Conservation (phyloP, 1,284 basidiomycete species). For the Kwoniella shivajii region DNA sequence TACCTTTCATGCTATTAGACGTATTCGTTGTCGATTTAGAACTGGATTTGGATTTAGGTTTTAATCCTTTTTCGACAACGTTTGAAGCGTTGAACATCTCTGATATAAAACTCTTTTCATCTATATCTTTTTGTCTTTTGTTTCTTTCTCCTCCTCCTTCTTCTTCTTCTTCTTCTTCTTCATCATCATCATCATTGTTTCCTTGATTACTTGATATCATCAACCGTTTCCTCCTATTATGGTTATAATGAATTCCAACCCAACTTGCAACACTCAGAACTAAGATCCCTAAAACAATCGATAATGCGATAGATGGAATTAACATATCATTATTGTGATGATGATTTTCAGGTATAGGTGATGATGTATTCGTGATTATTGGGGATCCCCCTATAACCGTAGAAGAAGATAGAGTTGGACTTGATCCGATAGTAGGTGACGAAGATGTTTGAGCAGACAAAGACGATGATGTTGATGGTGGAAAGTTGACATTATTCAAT, state of each 20-base stretch:
- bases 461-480: background rate
- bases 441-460: background rate
- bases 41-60: constrained; percentile 8
- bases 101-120: constrained; percentile 11
- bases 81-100: constrained; percentile 23
- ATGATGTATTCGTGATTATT: constrained; percentile 9
- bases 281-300: constrained; percentile 21
- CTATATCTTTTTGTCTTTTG: constrained; percentile 1
- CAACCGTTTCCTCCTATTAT: constrained; percentile 10
- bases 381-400: too few relatives aligned
- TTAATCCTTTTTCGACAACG: constrained; percentile 24
- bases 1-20: background rate
- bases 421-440: constrained; percentile 11
- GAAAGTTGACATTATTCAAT: background rate
- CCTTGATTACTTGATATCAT: constrained; percentile 17
- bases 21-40: background rate
- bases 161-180: background rate
- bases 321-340: constrained; percentile 6
- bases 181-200: constrained; percentile 10
- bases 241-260: constrained; percentile 19
- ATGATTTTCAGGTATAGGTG: background rate
- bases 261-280: constrained; percentile 24
- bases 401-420: constrained; percentile 3
- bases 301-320: constrained; percentile 22
- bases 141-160: background rate